Evolutionary conservation across 768 basidiomycete species (phyloP).

Genomic region (Tremella mesenterica): DNA sequence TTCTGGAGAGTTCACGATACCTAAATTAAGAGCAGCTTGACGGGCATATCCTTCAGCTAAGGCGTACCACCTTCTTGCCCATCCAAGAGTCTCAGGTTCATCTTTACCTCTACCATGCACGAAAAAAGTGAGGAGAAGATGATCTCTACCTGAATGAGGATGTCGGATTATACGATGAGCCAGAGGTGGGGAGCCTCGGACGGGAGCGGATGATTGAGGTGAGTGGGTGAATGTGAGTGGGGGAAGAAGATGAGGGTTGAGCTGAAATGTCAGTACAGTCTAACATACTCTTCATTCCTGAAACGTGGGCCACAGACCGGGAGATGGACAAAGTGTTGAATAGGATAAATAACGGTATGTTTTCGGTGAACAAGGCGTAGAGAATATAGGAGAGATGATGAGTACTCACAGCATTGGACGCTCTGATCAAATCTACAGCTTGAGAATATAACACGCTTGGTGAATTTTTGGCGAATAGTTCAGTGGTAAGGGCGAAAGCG

Average conservation of each 20-base stretch:
- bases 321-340: background rate
- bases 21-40: constrained; percentile 1
- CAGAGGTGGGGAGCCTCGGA: constrained; percentile 34
- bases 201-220: constrained; percentile 32
- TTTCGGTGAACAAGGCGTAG: background rate
- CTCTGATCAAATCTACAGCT: constrained; percentile 41
- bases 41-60: constrained; percentile 12
- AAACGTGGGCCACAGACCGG: background rate
- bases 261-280: constrained; percentile 22
- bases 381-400: background rate
- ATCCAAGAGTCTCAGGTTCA: constrained; percentile 32
- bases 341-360: background rate
- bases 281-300: too few species aligned
- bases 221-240: constrained; percentile 44
- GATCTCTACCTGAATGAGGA: constrained; percentile 37
- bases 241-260: constrained; percentile 40
- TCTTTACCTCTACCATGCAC: constrained; percentile 40
- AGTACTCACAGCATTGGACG: constrained; percentile 36
- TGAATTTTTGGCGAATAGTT: constrained; percentile 43
- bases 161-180: constrained; percentile 33
- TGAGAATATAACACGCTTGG: constrained; percentile 42
- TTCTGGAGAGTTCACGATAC: constrained; percentile 8
- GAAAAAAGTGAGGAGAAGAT: constrained; percentile 43
- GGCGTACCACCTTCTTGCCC: constrained; percentile 15
- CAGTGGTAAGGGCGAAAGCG: constrained; percentile 38